Conservation (phyloP, 257 asterid genomes). For the Solanum bulbocastanum region DNA sequence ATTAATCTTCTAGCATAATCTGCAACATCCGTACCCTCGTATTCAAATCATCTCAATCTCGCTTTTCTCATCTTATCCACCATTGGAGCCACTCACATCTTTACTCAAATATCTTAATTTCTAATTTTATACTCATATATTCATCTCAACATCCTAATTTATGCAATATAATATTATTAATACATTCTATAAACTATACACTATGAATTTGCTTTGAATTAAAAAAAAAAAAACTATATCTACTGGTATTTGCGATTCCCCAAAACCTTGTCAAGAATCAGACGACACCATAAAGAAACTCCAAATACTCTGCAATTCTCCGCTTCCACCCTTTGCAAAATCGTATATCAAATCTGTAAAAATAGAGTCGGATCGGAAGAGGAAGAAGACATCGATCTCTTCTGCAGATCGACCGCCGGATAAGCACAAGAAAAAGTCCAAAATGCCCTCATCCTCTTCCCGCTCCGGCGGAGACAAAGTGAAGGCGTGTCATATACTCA, state of each 20-base stretch:
- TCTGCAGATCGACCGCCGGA: constrained; percentile 40
- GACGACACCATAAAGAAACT: not conserved
- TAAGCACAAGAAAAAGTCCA: constrained; percentile 46
- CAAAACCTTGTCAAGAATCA: not conserved
- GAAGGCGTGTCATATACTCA: constrained; percentile 84
- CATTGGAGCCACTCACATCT: too few species aligned
- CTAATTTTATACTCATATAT: not conserved
- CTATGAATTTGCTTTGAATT: not conserved
- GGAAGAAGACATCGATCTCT: constrained; percentile 42
- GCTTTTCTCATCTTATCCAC: not conserved
- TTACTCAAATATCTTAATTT: not conserved
- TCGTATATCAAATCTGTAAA: constrained; percentile 12
- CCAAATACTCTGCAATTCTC: not conserved
- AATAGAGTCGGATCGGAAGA: constrained; percentile 77
- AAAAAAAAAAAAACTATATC: not conserved
- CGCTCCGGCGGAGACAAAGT: constrained; percentile 43
- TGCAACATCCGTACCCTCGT: not conserved
- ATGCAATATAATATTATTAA: too few species aligned
- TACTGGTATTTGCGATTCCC: not conserved
- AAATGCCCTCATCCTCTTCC: constrained; percentile 46
- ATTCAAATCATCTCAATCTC: not conserved
- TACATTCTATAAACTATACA: not conserved
- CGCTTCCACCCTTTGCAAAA: not conserved
- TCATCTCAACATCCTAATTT: not conserved
- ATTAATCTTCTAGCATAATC: too few species aligned